Evolutionary conservation across 768 basidiomycete species (phyloP).

Genomic region (Hortiboletus flavorubellus): DNA sequence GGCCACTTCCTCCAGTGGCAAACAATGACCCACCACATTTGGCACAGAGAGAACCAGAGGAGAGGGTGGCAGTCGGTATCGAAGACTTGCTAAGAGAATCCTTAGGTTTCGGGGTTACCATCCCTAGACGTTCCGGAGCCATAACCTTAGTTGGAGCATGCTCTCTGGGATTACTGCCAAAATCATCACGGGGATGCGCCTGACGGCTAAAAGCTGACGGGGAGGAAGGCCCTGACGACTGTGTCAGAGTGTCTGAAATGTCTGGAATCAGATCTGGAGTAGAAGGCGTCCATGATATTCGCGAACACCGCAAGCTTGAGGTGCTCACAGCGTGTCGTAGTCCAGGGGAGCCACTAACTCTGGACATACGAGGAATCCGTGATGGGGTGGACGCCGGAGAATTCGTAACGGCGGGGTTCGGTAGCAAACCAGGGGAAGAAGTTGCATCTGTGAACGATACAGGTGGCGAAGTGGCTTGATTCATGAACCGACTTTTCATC

Average conservation of each 20-base stretch:
- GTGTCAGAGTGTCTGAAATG: conserved; percentile 54
- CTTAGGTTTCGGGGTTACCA: conserved; percentile 28
- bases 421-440: conserved; percentile 13
- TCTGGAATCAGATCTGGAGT: conserved; percentile 63
- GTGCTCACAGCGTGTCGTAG: conserved; percentile 27
- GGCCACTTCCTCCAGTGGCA: conserved; percentile 52
- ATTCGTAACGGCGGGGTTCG: conserved; percentile 8
- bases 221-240: conserved; percentile 53
- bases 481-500: conserved; percentile 58
- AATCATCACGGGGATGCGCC: conserved; percentile 9
- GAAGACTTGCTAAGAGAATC: conserved; percentile 26
- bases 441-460: conserved; percentile 15
- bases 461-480: conserved; percentile 29
- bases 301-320: conserved; percentile 27
- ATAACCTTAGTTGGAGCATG: conserved; percentile 3
- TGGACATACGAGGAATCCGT: conserved; percentile 31
- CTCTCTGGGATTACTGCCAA: conserved; percentile 8
- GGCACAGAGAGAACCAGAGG: conserved; percentile 49
- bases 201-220: conserved; percentile 41
- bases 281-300: conserved; percentile 37
- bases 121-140: conserved; percentile 14
- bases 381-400: conserved; percentile 15
- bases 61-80: conserved; percentile 31
- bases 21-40: conserved; percentile 61
- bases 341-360: conserved; percentile 24